phyloP scores from a whole-genome alignment of 257 asterid genomes.

The Pogostemon cablin region DNA sequence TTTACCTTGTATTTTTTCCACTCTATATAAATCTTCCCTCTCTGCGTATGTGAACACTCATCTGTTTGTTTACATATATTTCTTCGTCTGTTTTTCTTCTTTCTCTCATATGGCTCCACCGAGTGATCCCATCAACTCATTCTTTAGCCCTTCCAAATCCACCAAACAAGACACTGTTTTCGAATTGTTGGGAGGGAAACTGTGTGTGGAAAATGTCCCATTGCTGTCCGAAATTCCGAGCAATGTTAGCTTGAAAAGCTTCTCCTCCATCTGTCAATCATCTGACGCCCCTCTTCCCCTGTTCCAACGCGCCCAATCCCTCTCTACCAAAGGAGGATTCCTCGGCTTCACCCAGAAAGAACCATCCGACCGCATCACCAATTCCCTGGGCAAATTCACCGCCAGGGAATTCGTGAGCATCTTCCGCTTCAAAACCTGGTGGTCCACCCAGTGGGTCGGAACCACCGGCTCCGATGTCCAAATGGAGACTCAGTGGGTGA shows the following conservation, averaged over 20 bases:
- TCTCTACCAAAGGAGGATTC: conserved; percentile 59
- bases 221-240: conserved; percentile 56
- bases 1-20: too few species aligned
- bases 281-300: conserved; percentile 54
- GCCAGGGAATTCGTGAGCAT: conserved; percentile 70
- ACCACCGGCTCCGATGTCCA: conserved; percentile 68
- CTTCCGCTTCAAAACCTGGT: conserved; percentile 85
- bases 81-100: conserved; percentile 18
- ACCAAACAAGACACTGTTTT: conserved; percentile 36
- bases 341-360: conserved; percentile 54
- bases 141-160: conserved; percentile 30
- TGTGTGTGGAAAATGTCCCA: conserved; percentile 44
- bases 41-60: neutral
- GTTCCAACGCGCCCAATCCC: conserved; percentile 45
- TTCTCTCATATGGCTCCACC: conserved; percentile 56
- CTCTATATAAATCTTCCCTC: conserved; percentile 33
- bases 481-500: conserved; percentile 78
- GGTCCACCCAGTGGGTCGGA: conserved; percentile 88
- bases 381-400: conserved; percentile 61
- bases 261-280: conserved; percentile 50
- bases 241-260: conserved; percentile 57
- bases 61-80: neutral
- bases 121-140: conserved; percentile 38
- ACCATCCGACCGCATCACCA: conserved; percentile 50
- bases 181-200: conserved; percentile 44